These are phyloP conservation scores for Pseudogymnoascus sp. DNA, from an alignment of 2,329 filamentous ascomycete species.

Conservation along the genomic window DNA sequence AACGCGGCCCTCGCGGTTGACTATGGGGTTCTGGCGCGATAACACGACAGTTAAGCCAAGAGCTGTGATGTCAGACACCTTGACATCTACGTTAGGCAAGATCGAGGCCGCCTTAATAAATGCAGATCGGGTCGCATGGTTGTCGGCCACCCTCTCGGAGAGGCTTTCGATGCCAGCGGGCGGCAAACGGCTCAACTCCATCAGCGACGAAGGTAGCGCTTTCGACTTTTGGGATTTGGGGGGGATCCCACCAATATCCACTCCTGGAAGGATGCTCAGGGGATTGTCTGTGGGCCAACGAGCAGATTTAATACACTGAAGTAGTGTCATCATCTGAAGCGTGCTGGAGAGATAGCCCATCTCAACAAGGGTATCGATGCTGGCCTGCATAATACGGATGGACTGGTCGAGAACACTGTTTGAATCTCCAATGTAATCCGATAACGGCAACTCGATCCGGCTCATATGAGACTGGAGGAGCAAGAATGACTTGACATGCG, in stretches of 20 bases:
- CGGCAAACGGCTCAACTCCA: slow-evolving; percentile 17
- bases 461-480: slow-evolving; percentile 93
- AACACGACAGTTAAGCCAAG: slow-evolving; percentile 58
- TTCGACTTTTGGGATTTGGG: neutral
- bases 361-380: slow-evolving; percentile 88
- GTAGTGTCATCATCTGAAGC: slow-evolving; percentile 71
- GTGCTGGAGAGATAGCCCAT: slow-evolving; percentile 74
- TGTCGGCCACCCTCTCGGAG: slow-evolving; percentile 40
- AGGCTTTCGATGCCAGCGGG: slow-evolving; percentile 29
- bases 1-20: slow-evolving; percentile 63
- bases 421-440: slow-evolving; percentile 95
- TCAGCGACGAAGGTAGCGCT: slow-evolving; percentile 14
- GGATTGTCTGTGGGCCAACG: slow-evolving; percentile 82
- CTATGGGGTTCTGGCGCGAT: slow-evolving; percentile 58
- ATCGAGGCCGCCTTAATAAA: slow-evolving; percentile 54
- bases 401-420: slow-evolving; percentile 86
- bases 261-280: slow-evolving; percentile 70
- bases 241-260: slow-evolving; percentile 41
- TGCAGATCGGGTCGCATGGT: slow-evolving; percentile 19
- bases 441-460: slow-evolving; percentile 84
- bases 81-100: slow-evolving; percentile 64
- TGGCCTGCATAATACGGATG: slow-evolving; percentile 93
- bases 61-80: slow-evolving; percentile 54
- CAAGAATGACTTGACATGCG: slow-evolving; percentile 92
- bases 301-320: slow-evolving; percentile 89